phyloP scores from a whole-genome alignment of 768 basidiomycete species.

The Cystoderma amianthinum region DNA sequence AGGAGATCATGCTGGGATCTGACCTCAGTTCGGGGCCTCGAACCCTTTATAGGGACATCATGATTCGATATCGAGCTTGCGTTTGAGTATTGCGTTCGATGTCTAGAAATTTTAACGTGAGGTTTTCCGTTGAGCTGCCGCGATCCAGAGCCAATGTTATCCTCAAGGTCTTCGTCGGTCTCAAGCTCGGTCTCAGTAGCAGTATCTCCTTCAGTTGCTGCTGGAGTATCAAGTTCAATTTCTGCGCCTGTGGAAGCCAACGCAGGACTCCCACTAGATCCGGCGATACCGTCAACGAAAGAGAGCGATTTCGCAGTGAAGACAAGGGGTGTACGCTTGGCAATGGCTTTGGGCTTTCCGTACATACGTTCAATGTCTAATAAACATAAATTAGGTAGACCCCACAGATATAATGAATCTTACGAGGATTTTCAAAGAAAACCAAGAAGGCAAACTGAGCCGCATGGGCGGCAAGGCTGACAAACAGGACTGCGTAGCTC shows the following conservation, averaged over 20 bases:
- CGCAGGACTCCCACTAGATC: constrained; percentile 8
- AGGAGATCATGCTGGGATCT: constrained; percentile 84
- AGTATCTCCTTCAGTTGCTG: constrained; percentile 66
- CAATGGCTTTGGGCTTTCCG: constrained; percentile 86
- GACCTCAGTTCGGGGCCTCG: constrained; percentile 7
- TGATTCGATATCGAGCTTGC: constrained; percentile 20
- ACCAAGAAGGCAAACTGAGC: constrained; percentile 95
- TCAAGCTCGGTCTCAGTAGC: constrained; percentile 67
- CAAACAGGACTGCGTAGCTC: constrained; percentile 87
- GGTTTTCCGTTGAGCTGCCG: constrained; percentile 2
- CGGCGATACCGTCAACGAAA: constrained; percentile 10
- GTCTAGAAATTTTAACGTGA: constrained; percentile 16
- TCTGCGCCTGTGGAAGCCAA: constrained; percentile 10
- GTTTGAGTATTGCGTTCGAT: constrained; percentile 23
- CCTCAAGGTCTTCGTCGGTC: constrained; percentile 46
- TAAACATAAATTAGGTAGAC: constrained; percentile 3
- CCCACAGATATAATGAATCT: constrained; percentile 20
- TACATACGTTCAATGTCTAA: constrained; percentile 92
- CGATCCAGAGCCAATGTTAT: constrained; percentile 2
- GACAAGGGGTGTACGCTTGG: constrained; percentile 66
- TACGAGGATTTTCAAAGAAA: constrained; percentile 96
- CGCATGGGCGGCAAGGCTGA: constrained; percentile 89
- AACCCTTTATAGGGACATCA: not conserved
- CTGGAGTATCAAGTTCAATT: constrained; percentile 37
- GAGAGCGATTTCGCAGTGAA: constrained; percentile 8